These are phyloP conservation scores for Roridomyces roridus DNA, from an alignment of 768 basidiomycete species.

Conservation along the genomic window DNA sequence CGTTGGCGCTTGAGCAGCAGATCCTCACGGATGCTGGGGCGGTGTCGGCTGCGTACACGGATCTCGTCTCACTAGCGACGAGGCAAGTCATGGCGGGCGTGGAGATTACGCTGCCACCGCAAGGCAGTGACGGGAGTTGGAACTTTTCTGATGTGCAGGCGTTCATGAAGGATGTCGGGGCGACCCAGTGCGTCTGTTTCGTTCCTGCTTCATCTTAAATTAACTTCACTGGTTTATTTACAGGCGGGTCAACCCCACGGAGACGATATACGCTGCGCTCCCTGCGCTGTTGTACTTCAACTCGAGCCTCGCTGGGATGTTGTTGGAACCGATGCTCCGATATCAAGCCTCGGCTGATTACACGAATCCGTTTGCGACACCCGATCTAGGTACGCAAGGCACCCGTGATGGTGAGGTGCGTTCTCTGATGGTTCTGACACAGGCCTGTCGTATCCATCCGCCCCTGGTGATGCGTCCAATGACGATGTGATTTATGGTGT, in stretches of 20 bases:
- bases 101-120: constrained; percentile 49
- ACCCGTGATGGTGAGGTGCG: too few species aligned
- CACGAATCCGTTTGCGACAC: constrained; percentile 31
- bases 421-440: too few species aligned
- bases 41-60: constrained; percentile 46
- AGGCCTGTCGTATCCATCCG: constrained; percentile 26
- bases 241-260: constrained; percentile 49
- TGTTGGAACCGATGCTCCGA: constrained; percentile 54
- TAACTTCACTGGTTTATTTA: too few species aligned
- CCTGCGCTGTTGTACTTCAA: constrained; percentile 52
- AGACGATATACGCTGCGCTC: constrained; percentile 51
- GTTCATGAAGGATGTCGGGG: constrained; percentile 56
- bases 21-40: constrained; percentile 42
- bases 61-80: constrained; percentile 47
- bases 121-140: constrained; percentile 32
- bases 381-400: constrained; percentile 37
- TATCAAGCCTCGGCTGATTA: constrained; percentile 44
- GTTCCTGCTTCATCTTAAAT: constrained; percentile 2
- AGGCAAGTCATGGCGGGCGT: constrained; percentile 52
- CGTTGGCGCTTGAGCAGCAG: constrained; percentile 44
- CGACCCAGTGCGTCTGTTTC: constrained; percentile 39
- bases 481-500: constrained; percentile 24
- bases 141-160: constrained; percentile 49
- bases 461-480: constrained; percentile 22
- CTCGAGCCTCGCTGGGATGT: constrained; percentile 43